Conservation (phyloP, 2,329 filamentous ascomycete species). For the Harringtonia lauricola region DNA sequence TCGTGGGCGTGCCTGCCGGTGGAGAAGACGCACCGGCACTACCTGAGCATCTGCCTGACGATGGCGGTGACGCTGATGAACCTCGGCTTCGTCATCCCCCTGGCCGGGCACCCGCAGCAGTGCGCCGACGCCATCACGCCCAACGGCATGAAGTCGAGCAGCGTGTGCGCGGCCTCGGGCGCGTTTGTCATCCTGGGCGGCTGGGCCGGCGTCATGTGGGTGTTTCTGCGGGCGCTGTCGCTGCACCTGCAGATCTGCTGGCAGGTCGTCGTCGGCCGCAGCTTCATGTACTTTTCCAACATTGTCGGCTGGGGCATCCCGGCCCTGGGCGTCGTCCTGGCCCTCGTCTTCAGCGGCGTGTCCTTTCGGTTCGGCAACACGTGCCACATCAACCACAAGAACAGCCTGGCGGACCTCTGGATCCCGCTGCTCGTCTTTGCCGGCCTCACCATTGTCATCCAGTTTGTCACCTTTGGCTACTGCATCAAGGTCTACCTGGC, state of each 20-base stretch:
- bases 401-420: conserved; percentile 82
- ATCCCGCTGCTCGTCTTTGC: conserved; percentile 75
- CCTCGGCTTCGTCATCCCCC: conserved; percentile 83
- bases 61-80: conserved; percentile 68
- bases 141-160: conserved; percentile 75
- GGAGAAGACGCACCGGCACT: conserved; percentile 85
- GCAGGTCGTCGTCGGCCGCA: conserved; percentile 80
- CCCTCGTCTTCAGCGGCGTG: conserved; percentile 76
- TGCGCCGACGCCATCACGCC: conserved; percentile 89
- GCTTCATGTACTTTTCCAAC: conserved; percentile 81
- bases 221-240: conserved; percentile 79
- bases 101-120: conserved; percentile 66
- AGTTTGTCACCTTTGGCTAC: conserved; percentile 79
- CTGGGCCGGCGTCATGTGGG: conserved; percentile 77
- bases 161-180: conserved; percentile 80
- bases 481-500: conserved; percentile 91
- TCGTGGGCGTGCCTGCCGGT: conserved; percentile 74
- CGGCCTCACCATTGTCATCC: conserved; percentile 64
- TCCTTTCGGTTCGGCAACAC: conserved; percentile 87
- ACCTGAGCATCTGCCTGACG: conserved; percentile 80
- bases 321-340: conserved; percentile 60
- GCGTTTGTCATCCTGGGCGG: conserved; percentile 79
- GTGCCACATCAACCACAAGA: conserved; percentile 86
- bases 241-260: conserved; percentile 97
- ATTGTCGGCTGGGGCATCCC: conserved; percentile 77